Evolutionary conservation across 106 monocot genomes (phyloP), one percentile per base, ranked within the genome.

Genomic region (Allium cepa): DNA sequence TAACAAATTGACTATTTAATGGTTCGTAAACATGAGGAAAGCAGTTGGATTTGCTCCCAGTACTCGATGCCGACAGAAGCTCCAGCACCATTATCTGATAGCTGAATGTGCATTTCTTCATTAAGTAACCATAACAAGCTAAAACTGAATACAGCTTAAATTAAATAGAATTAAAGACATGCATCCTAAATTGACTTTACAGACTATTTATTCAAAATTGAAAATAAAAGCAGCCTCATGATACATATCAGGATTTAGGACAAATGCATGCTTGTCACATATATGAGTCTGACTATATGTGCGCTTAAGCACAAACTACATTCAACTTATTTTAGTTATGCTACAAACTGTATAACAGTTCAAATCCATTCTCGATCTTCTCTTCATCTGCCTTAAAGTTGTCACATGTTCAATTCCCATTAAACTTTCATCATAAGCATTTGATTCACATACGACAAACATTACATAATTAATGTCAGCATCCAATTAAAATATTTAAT

Each of bases 21-120:
- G 77, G 76, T 22, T 75, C 45, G 47, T 72, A 50, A 5, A 59
- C 8, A 27, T 81, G 63, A 67, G 62, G 62, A 49, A 64, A 80
- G 73, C 58, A 72, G 62, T 14, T 68, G 10, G 45, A 51, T 53
- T 71, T 59, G 59, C 45, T 71, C 53, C 72, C 63, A 56, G 49
- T 26, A 46, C 62, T 80, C 45, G 76, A 69, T 17, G 84, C 68
- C 57, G 62, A 81, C 74, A 92, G 81, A 72, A 86, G 82, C 75
- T 80, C 85, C 55, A 97, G 76, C 62, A 81, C 86, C 76, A 73
- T 76, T 66, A 89, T 80, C 69, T 97, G 96, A 72, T 97, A 97
- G 62, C 96, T 97, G 72, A 58, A 71, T 60, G 53, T 69, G 22
- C 67, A 67, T 51, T 52, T n/a, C 26, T 53, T 13, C 56, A 65